A percentile compares a stretch with the other conserved stretches of the same genome.
phyloP scores from a whole-genome alignment of 805 yeast species.

The Saitoella complicata region DNA sequence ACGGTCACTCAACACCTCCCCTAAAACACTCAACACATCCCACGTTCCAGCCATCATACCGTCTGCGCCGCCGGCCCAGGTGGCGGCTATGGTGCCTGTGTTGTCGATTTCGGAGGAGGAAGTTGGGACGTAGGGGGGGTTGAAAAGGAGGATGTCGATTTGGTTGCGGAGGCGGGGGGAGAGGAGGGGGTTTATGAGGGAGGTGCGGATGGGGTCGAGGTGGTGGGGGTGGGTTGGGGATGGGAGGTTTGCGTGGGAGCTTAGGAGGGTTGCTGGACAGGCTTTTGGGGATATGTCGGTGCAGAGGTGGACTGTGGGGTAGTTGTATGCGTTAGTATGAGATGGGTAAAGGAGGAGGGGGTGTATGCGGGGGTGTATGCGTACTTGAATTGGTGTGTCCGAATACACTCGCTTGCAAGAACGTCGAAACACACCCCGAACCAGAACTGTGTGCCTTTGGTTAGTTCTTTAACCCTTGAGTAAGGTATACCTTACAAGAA shows the following conservation, averaged over 20 bases:
- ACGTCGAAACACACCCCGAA: slow-evolving; percentile 1
- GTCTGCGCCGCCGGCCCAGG: slow-evolving; percentile 2
- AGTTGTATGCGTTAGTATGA: too few relatives aligned
- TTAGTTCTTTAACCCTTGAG: background rate
- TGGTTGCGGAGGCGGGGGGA: background rate
- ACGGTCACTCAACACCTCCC: background rate
- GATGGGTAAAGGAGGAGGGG: too few relatives aligned
- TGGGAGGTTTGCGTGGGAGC: too few relatives aligned
- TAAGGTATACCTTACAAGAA: too few relatives aligned
- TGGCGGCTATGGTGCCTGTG: background rate
- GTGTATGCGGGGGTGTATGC: too few relatives aligned
- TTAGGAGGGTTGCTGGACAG: too few relatives aligned
- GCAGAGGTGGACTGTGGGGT: too few relatives aligned
- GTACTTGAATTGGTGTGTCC: too few relatives aligned
- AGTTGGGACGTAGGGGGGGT: slow-evolving; percentile 3
- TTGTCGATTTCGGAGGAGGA: background rate
- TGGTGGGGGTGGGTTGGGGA: too few relatives aligned
- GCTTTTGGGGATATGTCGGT: too few relatives aligned
- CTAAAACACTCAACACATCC: background rate
- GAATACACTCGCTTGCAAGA: background rate
- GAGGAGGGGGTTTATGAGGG: too few relatives aligned
- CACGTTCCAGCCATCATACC: background rate
- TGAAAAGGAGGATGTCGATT: slow-evolving; percentile 1
- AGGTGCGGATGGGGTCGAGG: too few relatives aligned
- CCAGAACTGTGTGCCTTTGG: background rate